Evolutionary conservation across 2,329 filamentous ascomycete species (phyloP).

Genomic region (Colletotrichum tabaci): DNA sequence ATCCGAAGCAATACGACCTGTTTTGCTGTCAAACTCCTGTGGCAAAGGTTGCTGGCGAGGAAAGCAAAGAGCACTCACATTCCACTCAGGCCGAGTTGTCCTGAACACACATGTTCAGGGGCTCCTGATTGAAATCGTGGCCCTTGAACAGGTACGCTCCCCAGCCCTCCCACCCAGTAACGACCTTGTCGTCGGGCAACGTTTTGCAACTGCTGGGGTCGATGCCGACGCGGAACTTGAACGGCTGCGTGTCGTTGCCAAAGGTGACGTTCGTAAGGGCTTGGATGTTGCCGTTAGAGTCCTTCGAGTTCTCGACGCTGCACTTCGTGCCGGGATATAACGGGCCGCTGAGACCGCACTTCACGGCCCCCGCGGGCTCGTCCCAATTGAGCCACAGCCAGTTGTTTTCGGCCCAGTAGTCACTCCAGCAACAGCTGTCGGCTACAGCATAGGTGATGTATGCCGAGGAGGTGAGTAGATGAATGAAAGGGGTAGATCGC

Average conservation of each 20-base stretch:
- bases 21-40: neutral
- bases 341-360: slow-evolving; percentile 11
- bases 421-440: slow-evolving; percentile 18
- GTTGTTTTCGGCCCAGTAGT: neutral
- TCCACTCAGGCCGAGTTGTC: neutral
- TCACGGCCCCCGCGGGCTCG: slow-evolving; percentile 11
- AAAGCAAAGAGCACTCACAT: neutral
- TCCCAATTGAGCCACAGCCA: slow-evolving; percentile 24
- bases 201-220: slow-evolving; percentile 12
- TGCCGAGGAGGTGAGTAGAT: neutral
- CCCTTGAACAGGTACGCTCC: slow-evolving; percentile 11
- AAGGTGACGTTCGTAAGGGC: slow-evolving; percentile 30
- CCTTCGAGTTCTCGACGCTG: slow-evolving; percentile 14
- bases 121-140: neutral
- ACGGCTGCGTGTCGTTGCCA: neutral
- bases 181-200: slow-evolving; percentile 12
- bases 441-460: slow-evolving; percentile 7
- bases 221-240: slow-evolving; percentile 28
- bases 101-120: neutral
- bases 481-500: neutral
- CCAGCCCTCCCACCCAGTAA: slow-evolving; percentile 32
- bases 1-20: neutral
- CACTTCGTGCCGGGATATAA: slow-evolving; percentile 10
- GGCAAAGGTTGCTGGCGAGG: neutral
- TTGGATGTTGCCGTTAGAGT: slow-evolving; percentile 19